Evolutionary conservation across 2,329 filamentous ascomycete species (phyloP).

Genomic region (Clarireedia homoeocarpa): DNA sequence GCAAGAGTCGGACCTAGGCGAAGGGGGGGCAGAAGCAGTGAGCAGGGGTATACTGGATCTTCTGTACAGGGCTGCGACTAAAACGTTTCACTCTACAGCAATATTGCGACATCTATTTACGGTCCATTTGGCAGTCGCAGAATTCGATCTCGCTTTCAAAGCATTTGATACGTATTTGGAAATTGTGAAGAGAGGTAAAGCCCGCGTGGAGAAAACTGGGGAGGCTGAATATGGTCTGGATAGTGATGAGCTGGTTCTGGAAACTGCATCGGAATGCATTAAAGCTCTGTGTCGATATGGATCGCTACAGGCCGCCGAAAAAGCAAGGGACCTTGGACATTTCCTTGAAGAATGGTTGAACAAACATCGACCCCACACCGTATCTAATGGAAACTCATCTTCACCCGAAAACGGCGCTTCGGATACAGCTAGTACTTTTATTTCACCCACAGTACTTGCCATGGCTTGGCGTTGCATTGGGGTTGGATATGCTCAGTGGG

Average conservation of each 20-base stretch:
- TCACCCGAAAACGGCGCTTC: constrained; percentile 15
- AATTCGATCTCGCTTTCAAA: constrained; percentile 86
- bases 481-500: constrained; percentile 80
- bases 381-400: constrained; percentile 13
- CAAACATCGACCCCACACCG: constrained; percentile 37
- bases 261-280: constrained; percentile 74
- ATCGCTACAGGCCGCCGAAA: constrained; percentile 65
- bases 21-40: constrained; percentile 68
- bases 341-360: constrained; percentile 70
- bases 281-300: constrained; percentile 78
- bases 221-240: constrained; percentile 67
- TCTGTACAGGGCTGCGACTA: constrained; percentile 82
- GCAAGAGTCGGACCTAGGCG: constrained; percentile 72
- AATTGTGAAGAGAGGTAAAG: constrained; percentile 78
- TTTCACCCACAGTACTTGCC: constrained; percentile 56
- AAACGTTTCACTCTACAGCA: constrained; percentile 90
- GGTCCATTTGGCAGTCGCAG: constrained; percentile 77
- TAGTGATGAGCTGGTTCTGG: constrained; percentile 65
- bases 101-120: constrained; percentile 81
- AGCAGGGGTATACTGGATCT: constrained; percentile 76
- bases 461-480: constrained; percentile 79
- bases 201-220: constrained; percentile 71
- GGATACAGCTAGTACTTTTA: constrained; percentile 23
- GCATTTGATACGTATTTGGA: constrained; percentile 89
- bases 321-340: constrained; percentile 61